These are phyloP conservation scores for Pseudofabraea citricarpa DNA, from an alignment of 2,329 filamentous ascomycete species.

Conservation along the genomic window DNA sequence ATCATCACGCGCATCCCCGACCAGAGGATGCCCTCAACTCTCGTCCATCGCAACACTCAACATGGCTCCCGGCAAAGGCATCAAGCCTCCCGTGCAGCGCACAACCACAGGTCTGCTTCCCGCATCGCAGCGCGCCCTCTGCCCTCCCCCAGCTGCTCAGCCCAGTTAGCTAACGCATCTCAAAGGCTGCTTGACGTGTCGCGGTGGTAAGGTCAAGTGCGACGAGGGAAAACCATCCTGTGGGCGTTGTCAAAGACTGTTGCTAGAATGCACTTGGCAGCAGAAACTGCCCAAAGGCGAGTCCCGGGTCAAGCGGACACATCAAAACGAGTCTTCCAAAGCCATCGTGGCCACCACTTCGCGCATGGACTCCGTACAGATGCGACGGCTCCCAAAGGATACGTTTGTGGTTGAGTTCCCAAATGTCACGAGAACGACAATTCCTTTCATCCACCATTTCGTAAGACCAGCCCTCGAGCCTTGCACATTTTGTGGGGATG, in stretches of 20 bases:
- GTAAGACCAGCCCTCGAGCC: background rate
- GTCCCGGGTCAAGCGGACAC: conserved; percentile 15
- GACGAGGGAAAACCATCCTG: conserved; percentile 63
- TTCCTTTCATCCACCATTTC: conserved; percentile 27
- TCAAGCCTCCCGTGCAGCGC: conserved; percentile 24
- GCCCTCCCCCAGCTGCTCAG: no score
- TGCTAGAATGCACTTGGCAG: conserved; percentile 22
- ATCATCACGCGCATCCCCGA: no score
- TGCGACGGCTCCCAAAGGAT: conserved; percentile 14
- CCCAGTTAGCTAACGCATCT: background rate
- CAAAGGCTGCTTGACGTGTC: conserved; percentile 62
- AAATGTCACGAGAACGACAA: conserved; percentile 18
- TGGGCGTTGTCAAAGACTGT: conserved; percentile 32
- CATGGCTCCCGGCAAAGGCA: conserved; percentile 25
- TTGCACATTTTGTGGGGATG: background rate
- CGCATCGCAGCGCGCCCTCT: background rate
- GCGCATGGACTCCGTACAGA: conserved; percentile 1
- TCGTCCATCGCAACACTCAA: background rate
- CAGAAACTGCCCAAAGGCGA: conserved; percentile 13
- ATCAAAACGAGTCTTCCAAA: conserved; percentile 7
- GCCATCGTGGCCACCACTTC: conserved; percentile 1
- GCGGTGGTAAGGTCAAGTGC: conserved; percentile 68
- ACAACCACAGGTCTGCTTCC: conserved; percentile 21
- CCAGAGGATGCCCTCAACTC: background rate
- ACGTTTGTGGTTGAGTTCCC: conserved; percentile 26